Evolutionary conservation across 305 asterid genomes (phyloP).

Genomic region (Fraxinus nigra): DNA sequence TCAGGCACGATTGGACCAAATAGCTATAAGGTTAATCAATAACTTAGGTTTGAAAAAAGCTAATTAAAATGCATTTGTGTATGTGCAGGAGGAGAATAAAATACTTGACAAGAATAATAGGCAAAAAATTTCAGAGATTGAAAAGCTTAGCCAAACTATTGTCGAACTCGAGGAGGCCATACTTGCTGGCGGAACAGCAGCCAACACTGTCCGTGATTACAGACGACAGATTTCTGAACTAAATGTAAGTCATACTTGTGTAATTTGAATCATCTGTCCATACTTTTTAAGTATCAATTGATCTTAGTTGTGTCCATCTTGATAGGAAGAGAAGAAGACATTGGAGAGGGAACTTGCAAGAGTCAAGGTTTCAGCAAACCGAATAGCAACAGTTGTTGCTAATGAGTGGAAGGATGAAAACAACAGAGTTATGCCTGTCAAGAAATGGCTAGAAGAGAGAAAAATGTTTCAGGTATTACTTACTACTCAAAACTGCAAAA

Average conservation of each 20-base stretch:
- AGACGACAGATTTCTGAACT: conserved; percentile 61
- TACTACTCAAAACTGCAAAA: background rate
- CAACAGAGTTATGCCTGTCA: conserved; percentile 91
- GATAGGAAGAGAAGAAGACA: conserved; percentile 86
- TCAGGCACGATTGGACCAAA: conserved; percentile 42
- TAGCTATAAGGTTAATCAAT: background rate
- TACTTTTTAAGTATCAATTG: background rate
- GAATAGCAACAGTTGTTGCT: conserved; percentile 78
- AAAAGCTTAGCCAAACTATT: conserved; percentile 81
- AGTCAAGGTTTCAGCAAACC: conserved; percentile 73
- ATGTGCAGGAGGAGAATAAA: conserved; percentile 73
- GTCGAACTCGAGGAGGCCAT: conserved; percentile 84
- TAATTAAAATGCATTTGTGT: background rate
- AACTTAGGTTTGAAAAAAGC: background rate
- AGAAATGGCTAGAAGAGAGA: conserved; percentile 95
- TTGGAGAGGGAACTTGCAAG: conserved; percentile 90
- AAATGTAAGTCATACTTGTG: conserved; percentile 38
- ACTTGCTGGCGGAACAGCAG: conserved; percentile 83
- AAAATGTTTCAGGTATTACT: conserved; percentile 61
- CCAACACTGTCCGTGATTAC: conserved; percentile 72
- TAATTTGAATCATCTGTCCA: background rate
- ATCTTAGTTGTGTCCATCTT: conserved; percentile 15
- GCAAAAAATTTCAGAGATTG: conserved; percentile 76
- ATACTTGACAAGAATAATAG: conserved; percentile 77
- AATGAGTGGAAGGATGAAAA: conserved; percentile 96